Evolutionary conservation across 2,329 filamentous ascomycete species (phyloP).

Genomic region (Colletotrichum falcatum): DNA sequence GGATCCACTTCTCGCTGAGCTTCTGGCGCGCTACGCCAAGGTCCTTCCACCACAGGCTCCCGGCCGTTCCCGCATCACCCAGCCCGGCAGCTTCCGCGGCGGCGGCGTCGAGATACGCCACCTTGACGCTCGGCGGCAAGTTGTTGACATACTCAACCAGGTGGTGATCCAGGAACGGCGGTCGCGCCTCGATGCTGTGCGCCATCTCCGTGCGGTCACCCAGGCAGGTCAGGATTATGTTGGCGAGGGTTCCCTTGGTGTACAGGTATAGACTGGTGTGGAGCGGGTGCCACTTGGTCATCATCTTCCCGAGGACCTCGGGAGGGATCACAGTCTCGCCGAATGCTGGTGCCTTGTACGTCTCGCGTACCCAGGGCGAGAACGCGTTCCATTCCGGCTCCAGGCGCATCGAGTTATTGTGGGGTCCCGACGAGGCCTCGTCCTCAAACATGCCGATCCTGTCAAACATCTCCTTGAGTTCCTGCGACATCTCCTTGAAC

Average conservation of each 20-base stretch:
- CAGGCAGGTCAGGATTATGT: constrained; percentile 47
- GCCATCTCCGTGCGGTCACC: constrained; percentile 54
- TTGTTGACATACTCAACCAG: constrained; percentile 48
- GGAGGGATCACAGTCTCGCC: constrained; percentile 33
- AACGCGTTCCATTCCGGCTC: constrained; percentile 37
- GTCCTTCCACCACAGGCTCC: constrained; percentile 54
- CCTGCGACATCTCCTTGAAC: constrained; percentile 30
- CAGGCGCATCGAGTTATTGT: constrained; percentile 17
- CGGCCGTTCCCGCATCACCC: constrained; percentile 42
- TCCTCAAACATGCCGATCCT: constrained; percentile 38
- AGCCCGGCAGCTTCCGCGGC: constrained; percentile 1
- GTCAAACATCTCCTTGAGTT: constrained; percentile 35
- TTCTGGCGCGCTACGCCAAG: constrained; percentile 35
- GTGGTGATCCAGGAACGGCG: constrained; percentile 52
- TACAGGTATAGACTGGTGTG: constrained; percentile 47
- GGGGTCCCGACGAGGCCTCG: constrained; percentile 13
- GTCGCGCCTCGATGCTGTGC: constrained; percentile 51
- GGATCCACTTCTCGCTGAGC: constrained; percentile 62
- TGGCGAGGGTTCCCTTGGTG: constrained; percentile 44
- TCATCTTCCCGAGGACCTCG: constrained; percentile 44
- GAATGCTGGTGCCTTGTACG: constrained; percentile 41
- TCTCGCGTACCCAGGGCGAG: constrained; percentile 38
- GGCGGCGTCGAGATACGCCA: constrained; percentile 37
- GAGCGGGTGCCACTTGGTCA: constrained; percentile 47
- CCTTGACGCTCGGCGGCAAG: constrained; percentile 48